Base-by-base conservation (phyloP, 2,329 filamentous ascomycete genomes). In the Verticillium klebahnii region DNA sequence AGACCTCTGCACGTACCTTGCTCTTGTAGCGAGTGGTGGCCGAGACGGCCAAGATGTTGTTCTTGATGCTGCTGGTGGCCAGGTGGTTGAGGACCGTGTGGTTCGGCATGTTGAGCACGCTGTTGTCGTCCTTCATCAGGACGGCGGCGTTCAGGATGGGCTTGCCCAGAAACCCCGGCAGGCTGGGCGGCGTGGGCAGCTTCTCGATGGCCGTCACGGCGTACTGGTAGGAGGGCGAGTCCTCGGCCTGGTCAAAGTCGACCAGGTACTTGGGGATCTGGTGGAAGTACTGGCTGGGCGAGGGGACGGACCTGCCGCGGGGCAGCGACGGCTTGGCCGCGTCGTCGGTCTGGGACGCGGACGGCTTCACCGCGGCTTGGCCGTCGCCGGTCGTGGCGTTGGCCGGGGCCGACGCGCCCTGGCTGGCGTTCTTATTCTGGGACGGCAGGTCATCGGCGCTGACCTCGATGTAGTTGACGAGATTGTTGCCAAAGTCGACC, bases 401-500 rank as follows among this genome's bases (percentile, higher is more conserved):
- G 69, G 37, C 74, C 75, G 17, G 73, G 66, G 65, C 23, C 68
- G 54, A 67, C 37, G 69, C 67, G 19, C 65, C 61, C 31, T 66
- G 61, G 31, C 69, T 67, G 29, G 67, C 69, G 29, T 29, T 29
- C 57, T 74, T 66, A 25, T 69, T 66, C n/a, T 65, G 70, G 31
- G 73, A 71, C 12, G 81, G 80, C 34, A 88, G 76, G 70, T 93
- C 89, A 61, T 93, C 89, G 39, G 91, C 87, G 69, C 85, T 91
- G 65, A 98, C 91, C 78, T 99, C 95, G 71, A 99, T 92, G 74
- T 98, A 99, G 77, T 99, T 99, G 76, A 99, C 94, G 19, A 99
- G 82, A 72, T 97, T 96, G 78, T 98, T 98, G 66, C 93, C 96
- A 74, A 96, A 97, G 74, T 99, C 95, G 62, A 99, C 95, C 1